A percentile compares a stretch with the other conserved stretches of the same genome.
Evolutionary conservation across 2,329 filamentous ascomycete species (phyloP).

Genomic region (Paramyrothecium roridum): DNA sequence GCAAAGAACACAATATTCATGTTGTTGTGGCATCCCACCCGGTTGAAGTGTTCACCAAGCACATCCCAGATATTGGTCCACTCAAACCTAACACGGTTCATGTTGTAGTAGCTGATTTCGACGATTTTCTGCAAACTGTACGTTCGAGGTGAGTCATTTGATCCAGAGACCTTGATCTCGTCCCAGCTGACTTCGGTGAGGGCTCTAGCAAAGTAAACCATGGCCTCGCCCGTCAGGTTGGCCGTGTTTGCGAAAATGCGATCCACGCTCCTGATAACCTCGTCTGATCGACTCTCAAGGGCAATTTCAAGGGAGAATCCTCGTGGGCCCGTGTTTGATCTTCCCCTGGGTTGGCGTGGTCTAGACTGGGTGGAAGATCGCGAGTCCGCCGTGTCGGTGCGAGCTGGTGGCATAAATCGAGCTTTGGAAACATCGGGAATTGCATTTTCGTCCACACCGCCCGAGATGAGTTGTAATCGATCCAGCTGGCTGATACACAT

Average conservation of each 20-base stretch:
- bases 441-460: slow-evolving; percentile 87
- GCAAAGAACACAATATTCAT: slow-evolving; percentile 97
- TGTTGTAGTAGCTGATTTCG: slow-evolving; percentile 99
- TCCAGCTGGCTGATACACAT: slow-evolving; percentile 96
- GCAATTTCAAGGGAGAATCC: slow-evolving; percentile 77
- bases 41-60: slow-evolving; percentile 97
- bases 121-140: slow-evolving; percentile 98
- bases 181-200: slow-evolving; percentile 98
- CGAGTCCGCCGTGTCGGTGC: slow-evolving; percentile 52
- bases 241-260: slow-evolving; percentile 96
- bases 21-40: slow-evolving; percentile 94
- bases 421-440: slow-evolving; percentile 90
- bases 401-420: slow-evolving; percentile 61
- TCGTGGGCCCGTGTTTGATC: slow-evolving; percentile 58
- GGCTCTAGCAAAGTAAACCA: slow-evolving; percentile 90
- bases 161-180: slow-evolving; percentile 95
- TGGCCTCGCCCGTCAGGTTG: slow-evolving; percentile 87
- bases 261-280: slow-evolving; percentile 90
- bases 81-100: slow-evolving; percentile 96
- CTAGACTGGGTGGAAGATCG: slow-evolving; percentile 66
- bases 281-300: slow-evolving; percentile 85
- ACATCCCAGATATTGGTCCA: slow-evolving; percentile 98
- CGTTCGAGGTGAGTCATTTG: slow-evolving; percentile 91
- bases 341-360: slow-evolving; percentile 39
- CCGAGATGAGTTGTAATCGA: slow-evolving; percentile 88